Evolutionary conservation across 768 basidiomycete species (phyloP).

Genomic region (Podaxis sp.): DNA sequence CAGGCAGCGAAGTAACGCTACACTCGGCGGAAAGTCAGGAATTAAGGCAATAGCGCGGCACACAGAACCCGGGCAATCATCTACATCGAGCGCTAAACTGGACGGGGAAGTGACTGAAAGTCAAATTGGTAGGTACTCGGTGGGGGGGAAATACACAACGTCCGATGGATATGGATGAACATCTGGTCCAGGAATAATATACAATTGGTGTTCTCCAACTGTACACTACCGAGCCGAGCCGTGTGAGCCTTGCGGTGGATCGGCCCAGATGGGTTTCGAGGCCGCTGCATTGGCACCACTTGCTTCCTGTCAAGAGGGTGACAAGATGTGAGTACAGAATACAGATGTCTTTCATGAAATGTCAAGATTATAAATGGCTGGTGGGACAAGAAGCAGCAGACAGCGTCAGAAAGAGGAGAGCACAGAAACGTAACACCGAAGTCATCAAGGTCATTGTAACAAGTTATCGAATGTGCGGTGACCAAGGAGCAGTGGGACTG

Average conservation of each 20-base stretch:
- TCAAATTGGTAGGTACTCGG: neutral
- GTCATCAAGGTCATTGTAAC: neutral
- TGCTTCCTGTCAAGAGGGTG: slow-evolving; percentile 18
- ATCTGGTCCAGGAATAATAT: neutral
- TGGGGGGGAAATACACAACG: neutral
- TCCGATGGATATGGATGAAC: neutral
- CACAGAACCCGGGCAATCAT: neutral
- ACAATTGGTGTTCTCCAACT: neutral
- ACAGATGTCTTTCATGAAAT: neutral
- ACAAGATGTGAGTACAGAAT: slow-evolving; percentile 11
- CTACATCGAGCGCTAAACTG: neutral
- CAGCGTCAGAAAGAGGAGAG: neutral
- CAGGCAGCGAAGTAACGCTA: no score
- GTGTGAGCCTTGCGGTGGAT: slow-evolving; percentile 12
- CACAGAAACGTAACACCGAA: neutral
- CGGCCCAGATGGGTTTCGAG: slow-evolving; percentile 41
- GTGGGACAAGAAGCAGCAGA: neutral
- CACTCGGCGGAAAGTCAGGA: no score
- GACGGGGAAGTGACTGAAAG: neutral
- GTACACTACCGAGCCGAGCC: neutral
- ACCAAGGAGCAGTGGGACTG: neutral
- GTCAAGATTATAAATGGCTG: slow-evolving; percentile 3
- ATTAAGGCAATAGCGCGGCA: no score
- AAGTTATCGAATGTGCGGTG: neutral
- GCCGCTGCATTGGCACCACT: slow-evolving; percentile 30